Conservation (phyloP, 306 rosid genomes). For the Cicer yamashitae region DNA sequence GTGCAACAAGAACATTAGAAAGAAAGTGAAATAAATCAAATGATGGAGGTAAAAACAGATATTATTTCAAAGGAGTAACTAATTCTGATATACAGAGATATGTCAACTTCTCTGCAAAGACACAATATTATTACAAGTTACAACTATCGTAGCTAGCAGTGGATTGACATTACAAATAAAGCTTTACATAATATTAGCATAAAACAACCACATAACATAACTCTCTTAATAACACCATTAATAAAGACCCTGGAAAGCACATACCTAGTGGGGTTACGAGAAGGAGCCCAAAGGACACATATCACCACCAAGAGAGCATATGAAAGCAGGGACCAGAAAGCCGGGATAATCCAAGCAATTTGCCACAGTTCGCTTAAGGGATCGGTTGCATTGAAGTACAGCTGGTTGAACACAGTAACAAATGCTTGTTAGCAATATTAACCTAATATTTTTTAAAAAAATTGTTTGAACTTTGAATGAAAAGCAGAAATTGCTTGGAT, state of each 20-base stretch:
- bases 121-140: not conserved
- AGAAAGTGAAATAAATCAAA: not conserved
- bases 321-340: conserved; percentile 84
- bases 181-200: conserved; percentile 12
- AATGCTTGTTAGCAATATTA: conserved; percentile 34
- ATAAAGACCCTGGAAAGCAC: conserved; percentile 29
- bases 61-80: not conserved
- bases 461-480: not conserved
- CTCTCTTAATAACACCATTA: conserved; percentile 1
- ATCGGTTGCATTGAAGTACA: conserved; percentile 93
- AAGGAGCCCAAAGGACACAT: conserved; percentile 95
- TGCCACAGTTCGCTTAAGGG: conserved; percentile 93
- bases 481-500: not conserved
- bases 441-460: conserved; percentile 17
- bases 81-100: not conserved
- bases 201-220: not conserved
- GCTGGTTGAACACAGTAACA: conserved; percentile 55
- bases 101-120: too few relatives aligned
- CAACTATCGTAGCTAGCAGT: conserved; percentile 13
- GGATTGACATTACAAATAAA: not conserved
- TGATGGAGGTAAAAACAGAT: not conserved
- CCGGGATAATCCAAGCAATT: conserved; percentile 95
- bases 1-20: not conserved
- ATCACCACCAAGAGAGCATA: conserved; percentile 72
- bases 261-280: conserved; percentile 91